A percentile compares a stretch with the other conserved stretches of the same genome.
phyloP scores from a whole-genome alignment of 75 land plant genomes.

The Cunninghamia lanceolata region DNA sequence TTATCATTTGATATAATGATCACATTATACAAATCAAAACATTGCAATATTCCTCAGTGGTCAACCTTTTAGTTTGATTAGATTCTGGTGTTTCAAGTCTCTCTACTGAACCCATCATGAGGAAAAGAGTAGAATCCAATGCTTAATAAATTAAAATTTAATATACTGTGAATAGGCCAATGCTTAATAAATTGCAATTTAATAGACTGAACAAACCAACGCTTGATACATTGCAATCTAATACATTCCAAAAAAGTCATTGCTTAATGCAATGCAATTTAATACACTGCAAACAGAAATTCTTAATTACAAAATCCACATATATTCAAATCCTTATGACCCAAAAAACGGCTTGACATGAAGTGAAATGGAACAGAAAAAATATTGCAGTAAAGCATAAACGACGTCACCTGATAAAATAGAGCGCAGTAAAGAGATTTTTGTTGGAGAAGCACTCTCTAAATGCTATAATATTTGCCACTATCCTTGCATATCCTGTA shows the following conservation, averaged over 20 bases:
- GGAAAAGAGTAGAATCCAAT: no score
- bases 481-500: slow-evolving; percentile 84
- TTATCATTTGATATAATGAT: neutral
- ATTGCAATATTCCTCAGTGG: no score
- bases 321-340: no score
- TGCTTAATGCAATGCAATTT: neutral
- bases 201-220: no score
- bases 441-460: slow-evolving; percentile 72
- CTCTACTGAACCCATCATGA: no score
- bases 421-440: slow-evolving; percentile 68
- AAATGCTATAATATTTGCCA: slow-evolving; percentile 78
- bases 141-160: no score
- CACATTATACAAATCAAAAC: no score
- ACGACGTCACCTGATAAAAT: slow-evolving; percentile 71
- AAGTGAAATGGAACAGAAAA: neutral
- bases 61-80: neutral
- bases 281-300: neutral
- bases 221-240: no score
- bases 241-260: neutral
- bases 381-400: neutral
- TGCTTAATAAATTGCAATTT: no score
- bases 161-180: no score
- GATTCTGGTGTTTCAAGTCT: no score
- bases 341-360: neutral
- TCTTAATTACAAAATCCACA: no score